Evolutionary conservation across 2,329 filamentous ascomycete species (phyloP), one percentile per base, ranked within the genome.

Genomic region (Xylaria sp.): DNA sequence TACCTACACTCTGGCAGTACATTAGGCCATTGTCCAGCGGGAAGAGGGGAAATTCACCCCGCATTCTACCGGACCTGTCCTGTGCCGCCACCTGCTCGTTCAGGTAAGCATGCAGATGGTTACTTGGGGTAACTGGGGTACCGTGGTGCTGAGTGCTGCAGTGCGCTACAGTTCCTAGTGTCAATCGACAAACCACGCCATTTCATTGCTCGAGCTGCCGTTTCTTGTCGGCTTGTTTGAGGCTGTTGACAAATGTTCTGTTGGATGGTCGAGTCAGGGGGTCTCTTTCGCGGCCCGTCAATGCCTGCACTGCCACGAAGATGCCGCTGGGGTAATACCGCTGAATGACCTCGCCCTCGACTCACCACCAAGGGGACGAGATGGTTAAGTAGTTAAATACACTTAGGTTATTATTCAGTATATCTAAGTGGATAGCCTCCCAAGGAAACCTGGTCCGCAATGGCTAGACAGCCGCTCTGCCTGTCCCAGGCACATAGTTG

Each of bases 41-140:
- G 55, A 43, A 55, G 54, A 71, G 67, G 63, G 67, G 67, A 49
- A 52, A 13, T 36, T 18, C 36, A 59, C 13, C 58, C 70, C 67
- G 52, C 67, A 70, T 65, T 67, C 52, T 70, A 54, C 64, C 67
- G 64, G 64, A 7, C 33, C 33, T 36, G 33, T 28, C 48, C 48
- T 65, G 48, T 65, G 6, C 39, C 55, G 57, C 63, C 58, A 31
- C 56, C 57, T 64, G 49, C 43, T 56, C 56, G 51, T 52, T 56
- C 51, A 48, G 33, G 57, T 20, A 46, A 46, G 41, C 18, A 18
- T n/a, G n/a, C n/a, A n/a, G n/a, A n/a, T 8, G 15, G 15, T 4
- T n/a, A 6, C 13, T 18, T 36, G 33, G 33, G 10, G 33, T 36
- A 36, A 23, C 28, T 56, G 25, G 10, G 31, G 52, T 41, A 18